These are phyloP conservation scores for Mortierella sp. DNA, from an alignment of 371 early-diverging fungal genomes.

Conservation along the genomic window DNA sequence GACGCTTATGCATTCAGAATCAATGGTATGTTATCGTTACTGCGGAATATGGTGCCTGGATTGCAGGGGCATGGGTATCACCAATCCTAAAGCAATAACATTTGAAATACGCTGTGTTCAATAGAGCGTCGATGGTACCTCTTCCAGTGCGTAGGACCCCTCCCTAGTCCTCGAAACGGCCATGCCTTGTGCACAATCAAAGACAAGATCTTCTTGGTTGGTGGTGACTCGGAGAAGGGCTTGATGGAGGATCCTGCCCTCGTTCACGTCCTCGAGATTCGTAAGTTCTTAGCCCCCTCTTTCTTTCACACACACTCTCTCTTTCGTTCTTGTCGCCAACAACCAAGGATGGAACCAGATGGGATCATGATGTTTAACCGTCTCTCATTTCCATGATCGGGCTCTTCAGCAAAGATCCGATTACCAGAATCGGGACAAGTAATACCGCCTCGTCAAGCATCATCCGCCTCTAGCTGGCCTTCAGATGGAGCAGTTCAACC, in stretches of 20 bases:
- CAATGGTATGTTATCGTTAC: constrained; percentile 54
- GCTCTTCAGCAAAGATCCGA: constrained; percentile 30
- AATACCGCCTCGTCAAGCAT: constrained; percentile 31
- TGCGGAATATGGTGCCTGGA: too few relatives aligned
- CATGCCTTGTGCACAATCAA: constrained; percentile 72
- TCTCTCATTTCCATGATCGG: neutral
- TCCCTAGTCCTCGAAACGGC: constrained; percentile 72
- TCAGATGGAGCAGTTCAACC: neutral
- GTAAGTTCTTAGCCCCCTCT: constrained; percentile 35
- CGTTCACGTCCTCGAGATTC: constrained; percentile 72
- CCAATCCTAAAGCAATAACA: too few relatives aligned
- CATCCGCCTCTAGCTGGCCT: constrained; percentile 4
- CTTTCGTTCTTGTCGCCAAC: too few relatives aligned
- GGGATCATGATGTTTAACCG: neutral
- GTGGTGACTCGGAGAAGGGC: constrained; percentile 65
- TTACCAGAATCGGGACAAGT: constrained; percentile 22
- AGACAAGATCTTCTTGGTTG: constrained; percentile 77
- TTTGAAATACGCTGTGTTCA: constrained; percentile 64
- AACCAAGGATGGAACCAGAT: neutral
- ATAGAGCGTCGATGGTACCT: constrained; percentile 74
- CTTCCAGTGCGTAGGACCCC: constrained; percentile 74
- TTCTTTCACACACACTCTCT: too few relatives aligned
- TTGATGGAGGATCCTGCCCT: constrained; percentile 61
- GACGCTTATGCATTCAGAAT: constrained; percentile 82
- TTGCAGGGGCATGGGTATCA: too few relatives aligned